Evolutionary conservation across 495 filamentous ascomycete species (phyloP).

Genomic region (Wilcoxina mikolae): DNA sequence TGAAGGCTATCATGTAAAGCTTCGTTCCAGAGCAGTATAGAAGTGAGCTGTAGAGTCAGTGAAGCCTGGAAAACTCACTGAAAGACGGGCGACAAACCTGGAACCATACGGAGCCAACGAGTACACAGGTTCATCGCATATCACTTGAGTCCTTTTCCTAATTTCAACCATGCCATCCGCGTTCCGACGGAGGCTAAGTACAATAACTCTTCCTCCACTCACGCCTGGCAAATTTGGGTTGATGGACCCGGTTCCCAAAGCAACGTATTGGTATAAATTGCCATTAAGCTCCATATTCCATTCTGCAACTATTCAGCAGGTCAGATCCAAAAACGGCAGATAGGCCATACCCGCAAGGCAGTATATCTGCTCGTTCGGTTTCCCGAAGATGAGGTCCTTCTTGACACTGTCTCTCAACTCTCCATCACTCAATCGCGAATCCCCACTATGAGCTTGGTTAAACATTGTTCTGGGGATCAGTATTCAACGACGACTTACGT

Average conservation of each 20-base stretch:
- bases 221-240: conserved; percentile 14
- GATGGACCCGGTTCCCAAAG: conserved; percentile 22
- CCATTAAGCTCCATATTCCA: conserved; percentile 26
- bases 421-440: conserved; percentile 4
- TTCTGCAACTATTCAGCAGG: conserved; percentile 13
- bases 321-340: background rate
- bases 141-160: conserved; percentile 19
- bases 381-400: conserved; percentile 23
- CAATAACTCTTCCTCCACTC: conserved; percentile 19
- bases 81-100: no score
- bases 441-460: background rate
- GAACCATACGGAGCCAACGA: conserved; percentile 24
- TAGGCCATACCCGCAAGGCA: conserved; percentile 26
- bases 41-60: conserved; percentile 15
- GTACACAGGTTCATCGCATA: conserved; percentile 23
- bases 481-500: conserved; percentile 13
- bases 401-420: conserved; percentile 23
- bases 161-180: conserved; percentile 20
- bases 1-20: conserved; percentile 17
- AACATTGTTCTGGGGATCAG: background rate
- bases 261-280: conserved; percentile 24
- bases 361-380: conserved; percentile 27
- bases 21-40: conserved; percentile 23
- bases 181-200: conserved; percentile 15
- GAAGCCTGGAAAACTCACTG: no score